Percentiles rank a stretch among this genome's conserved stretches.
Evolutionary conservation across 371 early-diverging fungal species (phyloP).

Genomic region (Chytridium lagenaria): DNA sequence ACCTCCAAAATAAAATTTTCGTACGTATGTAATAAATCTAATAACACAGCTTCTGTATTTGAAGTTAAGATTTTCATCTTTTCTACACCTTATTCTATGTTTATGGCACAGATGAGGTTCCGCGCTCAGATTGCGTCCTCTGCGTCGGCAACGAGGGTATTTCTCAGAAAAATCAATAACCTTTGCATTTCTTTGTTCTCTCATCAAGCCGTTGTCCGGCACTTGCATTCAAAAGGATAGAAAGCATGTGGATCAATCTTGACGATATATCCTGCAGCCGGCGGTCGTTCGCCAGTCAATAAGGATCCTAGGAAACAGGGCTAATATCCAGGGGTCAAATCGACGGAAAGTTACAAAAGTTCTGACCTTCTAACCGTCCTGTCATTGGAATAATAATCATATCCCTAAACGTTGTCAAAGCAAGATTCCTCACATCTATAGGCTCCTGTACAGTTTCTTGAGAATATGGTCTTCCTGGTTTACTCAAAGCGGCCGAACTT

Average conservation of each 20-base stretch:
- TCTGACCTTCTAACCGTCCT: constrained; percentile 70
- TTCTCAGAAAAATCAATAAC: constrained; percentile 8
- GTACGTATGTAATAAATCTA: too few species aligned
- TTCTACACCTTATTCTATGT: too few species aligned
- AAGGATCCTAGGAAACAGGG: constrained; percentile 70
- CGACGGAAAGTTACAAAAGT: not conserved
- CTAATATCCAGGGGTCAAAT: constrained; percentile 42
- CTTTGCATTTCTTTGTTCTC: constrained; percentile 15
- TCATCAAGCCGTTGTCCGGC: not conserved
- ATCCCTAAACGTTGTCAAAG: constrained; percentile 73
- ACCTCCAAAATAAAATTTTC: too few species aligned
- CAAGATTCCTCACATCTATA: constrained; percentile 70
- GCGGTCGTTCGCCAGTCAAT: constrained; percentile 71
- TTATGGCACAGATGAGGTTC: too few species aligned
- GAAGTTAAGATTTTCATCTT: too few species aligned
- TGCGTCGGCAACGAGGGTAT: constrained; percentile 11
- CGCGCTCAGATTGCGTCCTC: constrained; percentile 2
- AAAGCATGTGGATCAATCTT: constrained; percentile 81
- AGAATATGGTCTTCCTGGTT: not conserved
- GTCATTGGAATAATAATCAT: constrained; percentile 71
- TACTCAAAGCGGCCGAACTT: constrained; percentile 12
- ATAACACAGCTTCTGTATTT: too few species aligned
- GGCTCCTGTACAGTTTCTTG: constrained; percentile 1
- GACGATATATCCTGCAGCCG: constrained; percentile 74
- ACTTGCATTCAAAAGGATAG: constrained; percentile 42